phyloP scores from a whole-genome alignment of 257 asterid genomes.

The Sherardia arvensis region DNA sequence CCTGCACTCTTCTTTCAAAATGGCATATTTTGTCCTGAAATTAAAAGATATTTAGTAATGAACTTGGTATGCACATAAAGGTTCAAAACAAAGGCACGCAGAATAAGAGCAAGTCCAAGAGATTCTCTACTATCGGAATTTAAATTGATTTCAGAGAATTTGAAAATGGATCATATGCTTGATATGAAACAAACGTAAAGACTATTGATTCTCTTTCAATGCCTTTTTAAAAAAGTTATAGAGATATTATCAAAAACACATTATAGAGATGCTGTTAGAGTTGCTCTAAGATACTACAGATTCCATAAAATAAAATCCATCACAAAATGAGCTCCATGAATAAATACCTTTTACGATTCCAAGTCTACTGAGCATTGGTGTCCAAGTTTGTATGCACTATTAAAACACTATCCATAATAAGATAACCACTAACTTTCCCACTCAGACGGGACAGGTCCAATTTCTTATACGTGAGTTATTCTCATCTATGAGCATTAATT shows the following conservation, averaged over 20 bases:
- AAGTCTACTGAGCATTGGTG: neutral
- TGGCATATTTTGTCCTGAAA: conserved; percentile 67
- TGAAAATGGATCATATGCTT: neutral
- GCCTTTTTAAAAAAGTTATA: no score
- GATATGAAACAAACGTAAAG: neutral
- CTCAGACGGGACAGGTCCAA: neutral
- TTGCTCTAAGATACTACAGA: neutral
- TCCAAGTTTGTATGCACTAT: neutral
- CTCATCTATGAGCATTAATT: neutral
- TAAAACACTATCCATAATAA: neutral
- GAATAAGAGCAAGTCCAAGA: neutral
- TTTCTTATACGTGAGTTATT: neutral
- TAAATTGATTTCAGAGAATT: neutral
- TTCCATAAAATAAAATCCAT: neutral
- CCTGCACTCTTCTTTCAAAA: conserved; percentile 68
- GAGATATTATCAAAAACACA: no score
- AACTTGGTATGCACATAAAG: neutral
- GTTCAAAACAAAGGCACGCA: neutral
- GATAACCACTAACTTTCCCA: neutral
- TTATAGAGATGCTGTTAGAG: neutral
- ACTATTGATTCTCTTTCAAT: neutral
- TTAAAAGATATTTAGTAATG: neutral
- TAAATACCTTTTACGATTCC: neutral
- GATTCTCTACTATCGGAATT: neutral
- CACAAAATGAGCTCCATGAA: neutral